These are phyloP conservation scores for Clonostachys rhizophaga DNA, from an alignment of 2,329 filamentous ascomycete genomes.

Conservation along the genomic window DNA sequence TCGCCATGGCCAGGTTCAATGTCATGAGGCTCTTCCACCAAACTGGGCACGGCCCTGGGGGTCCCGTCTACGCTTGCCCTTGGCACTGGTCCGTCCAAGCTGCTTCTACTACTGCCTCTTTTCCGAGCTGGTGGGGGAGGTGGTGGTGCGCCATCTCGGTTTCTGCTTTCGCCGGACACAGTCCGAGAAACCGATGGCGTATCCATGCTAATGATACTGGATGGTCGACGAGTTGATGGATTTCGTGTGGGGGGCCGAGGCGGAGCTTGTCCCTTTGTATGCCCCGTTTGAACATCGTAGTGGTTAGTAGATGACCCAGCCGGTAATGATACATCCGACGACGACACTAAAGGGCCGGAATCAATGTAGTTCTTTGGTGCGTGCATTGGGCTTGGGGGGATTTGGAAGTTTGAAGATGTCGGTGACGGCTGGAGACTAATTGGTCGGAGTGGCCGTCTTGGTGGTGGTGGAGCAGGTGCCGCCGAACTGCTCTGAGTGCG, in stretches of 20 bases:
- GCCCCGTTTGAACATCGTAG: too few relatives aligned
- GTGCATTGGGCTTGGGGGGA: background rate
- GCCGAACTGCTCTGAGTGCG: slow-evolving; percentile 25
- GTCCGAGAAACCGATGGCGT: background rate
- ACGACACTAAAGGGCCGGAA: too few relatives aligned
- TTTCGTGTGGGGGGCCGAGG: slow-evolving; percentile 41
- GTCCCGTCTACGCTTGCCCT: slow-evolving; percentile 24
- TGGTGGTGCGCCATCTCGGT: slow-evolving; percentile 15
- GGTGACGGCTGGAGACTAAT: background rate
- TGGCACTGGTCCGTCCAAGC: slow-evolving; percentile 23
- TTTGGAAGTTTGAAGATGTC: slow-evolving; percentile 4
- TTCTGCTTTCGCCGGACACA: background rate
- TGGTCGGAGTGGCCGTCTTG: slow-evolving; percentile 38
- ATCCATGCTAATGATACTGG: slow-evolving; percentile 36
- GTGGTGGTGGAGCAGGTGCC: slow-evolving; percentile 49
- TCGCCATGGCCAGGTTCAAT: slow-evolving; percentile 24
- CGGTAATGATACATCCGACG: too few relatives aligned
- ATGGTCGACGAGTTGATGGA: slow-evolving; percentile 35
- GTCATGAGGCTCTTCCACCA: too few relatives aligned
- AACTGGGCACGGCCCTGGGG: slow-evolving; percentile 5
- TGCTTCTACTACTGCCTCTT: slow-evolving; percentile 40
- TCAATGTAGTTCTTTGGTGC: too few relatives aligned
- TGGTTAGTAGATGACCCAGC: too few relatives aligned
- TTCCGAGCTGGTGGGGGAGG: slow-evolving; percentile 44
- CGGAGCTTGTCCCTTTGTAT: slow-evolving; percentile 17